A percentile compares a stretch with the other conserved stretches of the same genome.
phyloP scores from a whole-genome alignment of 208 protist genomes.

The Crithidia bombi region DNA sequence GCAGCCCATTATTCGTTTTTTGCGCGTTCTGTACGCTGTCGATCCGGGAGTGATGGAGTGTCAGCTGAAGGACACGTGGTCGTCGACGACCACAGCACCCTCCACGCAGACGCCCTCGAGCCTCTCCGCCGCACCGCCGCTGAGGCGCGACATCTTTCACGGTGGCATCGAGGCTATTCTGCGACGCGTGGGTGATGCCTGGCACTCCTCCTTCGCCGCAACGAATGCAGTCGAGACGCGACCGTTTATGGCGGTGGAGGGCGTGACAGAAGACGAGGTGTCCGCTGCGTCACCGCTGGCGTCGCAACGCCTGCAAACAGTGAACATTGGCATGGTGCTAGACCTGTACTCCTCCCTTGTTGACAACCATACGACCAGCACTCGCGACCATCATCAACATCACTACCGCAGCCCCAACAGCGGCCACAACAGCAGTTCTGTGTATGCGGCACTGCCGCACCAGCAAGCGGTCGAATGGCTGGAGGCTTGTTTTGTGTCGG shows the following conservation, averaged over 20 bases:
- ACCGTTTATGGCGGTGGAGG: not conserved
- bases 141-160: slow-evolving; percentile 5
- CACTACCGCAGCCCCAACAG: not conserved
- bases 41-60: slow-evolving; percentile 21
- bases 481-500: not conserved
- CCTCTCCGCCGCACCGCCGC: not conserved
- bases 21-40: slow-evolving; percentile 10
- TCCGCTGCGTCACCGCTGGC: not conserved
- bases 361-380: not conserved
- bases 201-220: not conserved
- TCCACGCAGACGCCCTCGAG: not conserved
- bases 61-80: slow-evolving; percentile 18
- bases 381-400: not conserved
- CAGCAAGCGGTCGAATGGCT: not conserved
- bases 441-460: not conserved
- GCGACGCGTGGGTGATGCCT: not conserved
- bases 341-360: slow-evolving; percentile 8
- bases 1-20: slow-evolving; percentile 21
- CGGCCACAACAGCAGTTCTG: not conserved
- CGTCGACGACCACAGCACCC: not conserved
- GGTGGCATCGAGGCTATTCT: slow-evolving; percentile 8
- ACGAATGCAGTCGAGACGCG: not conserved
- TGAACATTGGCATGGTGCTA: slow-evolving; percentile 11
- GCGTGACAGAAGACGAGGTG: not conserved
- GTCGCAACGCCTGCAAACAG: not conserved